Base-by-base conservation (phyloP, 257 asterid species). In the Cordia subcordata region DNA sequence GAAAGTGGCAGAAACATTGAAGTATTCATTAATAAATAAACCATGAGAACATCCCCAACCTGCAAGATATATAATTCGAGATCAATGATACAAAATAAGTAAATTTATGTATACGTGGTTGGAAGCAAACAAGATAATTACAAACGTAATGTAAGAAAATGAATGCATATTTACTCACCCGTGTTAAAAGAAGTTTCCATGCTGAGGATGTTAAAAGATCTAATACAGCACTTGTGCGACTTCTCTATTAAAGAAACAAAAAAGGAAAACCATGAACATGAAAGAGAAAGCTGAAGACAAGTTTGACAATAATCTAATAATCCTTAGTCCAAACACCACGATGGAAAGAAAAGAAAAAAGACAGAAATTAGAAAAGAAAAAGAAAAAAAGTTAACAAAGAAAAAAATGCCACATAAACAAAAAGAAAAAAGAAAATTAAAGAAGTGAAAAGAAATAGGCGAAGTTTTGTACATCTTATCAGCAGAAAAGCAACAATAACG, bases 21-120 rank as follows among this genome's bases (percentile, higher is more conserved):
- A 54, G 92, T 75, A 66, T 82, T 44, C 81, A 62, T 81, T 66
- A 91, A 75, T 66, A 87, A 68, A 74, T 85, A 76, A 55, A 67
- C 49, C 96, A 90, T 83, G 60, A 90, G 73, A 79, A 63, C 67
- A 68, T 87, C 96, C 64, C 98, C 96, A 55, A 87, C 82, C 96
- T 90, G 77, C 72, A 57, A 13, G 58, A 59, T 50, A 65, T 57
- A 57, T 21, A 70, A 64, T 65, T 56, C 51, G 63, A 56, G 32
- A 59, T 59, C 38, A 58, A 51, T 60, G 62, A 62, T 58, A 45
- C 27, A 39, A 27, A 20, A 46, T 45, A 52, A 27, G 46, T 53
- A 42, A 17, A 32, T 12, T 20, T n/a, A 32, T 58, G 49, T 38
- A 61, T 19, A 10, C 16, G 45, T 16, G 71, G 15, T 6, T 5